Conservation (phyloP, 371 early-diverging fungal species). For the Catenaria anguillulae region DNA sequence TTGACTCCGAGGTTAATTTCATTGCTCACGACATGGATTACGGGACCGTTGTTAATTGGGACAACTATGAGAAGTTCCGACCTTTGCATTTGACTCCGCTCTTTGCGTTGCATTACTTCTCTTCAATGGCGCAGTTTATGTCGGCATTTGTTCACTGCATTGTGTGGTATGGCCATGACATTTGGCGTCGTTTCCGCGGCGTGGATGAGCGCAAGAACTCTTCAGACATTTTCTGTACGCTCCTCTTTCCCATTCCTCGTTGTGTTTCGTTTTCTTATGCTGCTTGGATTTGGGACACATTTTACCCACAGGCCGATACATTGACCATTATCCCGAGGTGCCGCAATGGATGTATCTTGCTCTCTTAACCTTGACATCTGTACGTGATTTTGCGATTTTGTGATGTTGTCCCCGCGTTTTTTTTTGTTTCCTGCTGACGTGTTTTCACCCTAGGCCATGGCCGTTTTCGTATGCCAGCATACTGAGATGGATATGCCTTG, state of each 20-base stretch:
- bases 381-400: background rate
- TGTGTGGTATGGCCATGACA: conserved; percentile 46
- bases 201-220: background rate
- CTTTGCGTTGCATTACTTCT: conserved; percentile 25
- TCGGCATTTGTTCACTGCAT: conserved; percentile 47
- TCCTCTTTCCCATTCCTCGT: too few species aligned
- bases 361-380: conserved; percentile 40
- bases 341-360: conserved; percentile 58
- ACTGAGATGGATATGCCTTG: background rate
- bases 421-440: too few species aligned
- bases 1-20: background rate
- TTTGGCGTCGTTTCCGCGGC: conserved; percentile 14
- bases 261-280: too few species aligned
- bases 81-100: background rate
- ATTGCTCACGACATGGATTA: background rate
- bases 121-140: conserved; percentile 48
- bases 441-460: conserved; percentile 9
- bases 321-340: background rate
- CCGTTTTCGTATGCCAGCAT: conserved; percentile 35
- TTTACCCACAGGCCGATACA: too few species aligned
- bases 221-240: background rate
- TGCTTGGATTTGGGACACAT: too few species aligned
- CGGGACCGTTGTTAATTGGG: background rate
- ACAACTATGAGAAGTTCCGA: background rate
- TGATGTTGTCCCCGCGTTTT: too few species aligned